Evolutionary conservation across 2,329 filamentous ascomycete genomes (phyloP), one percentile per base, ranked within the genome.

Genomic region (Hymenoscyphus occultus): DNA sequence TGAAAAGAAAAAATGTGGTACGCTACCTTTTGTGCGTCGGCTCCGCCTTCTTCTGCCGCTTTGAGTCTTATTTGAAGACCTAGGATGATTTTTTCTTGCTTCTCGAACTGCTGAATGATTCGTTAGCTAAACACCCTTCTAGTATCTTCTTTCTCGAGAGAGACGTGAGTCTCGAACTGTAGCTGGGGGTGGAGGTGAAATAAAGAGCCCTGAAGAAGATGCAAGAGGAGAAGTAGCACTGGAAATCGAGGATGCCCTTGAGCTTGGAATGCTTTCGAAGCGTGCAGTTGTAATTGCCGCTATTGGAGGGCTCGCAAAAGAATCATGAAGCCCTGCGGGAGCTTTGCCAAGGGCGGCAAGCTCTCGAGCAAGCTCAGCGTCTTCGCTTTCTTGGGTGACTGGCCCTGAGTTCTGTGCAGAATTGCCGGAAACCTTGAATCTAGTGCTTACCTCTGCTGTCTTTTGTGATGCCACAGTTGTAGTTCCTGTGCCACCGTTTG

Each of bases 371-470:
- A 56, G 56, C 56, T 58, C 31, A 16, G 39, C 32, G 32, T 59
- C 56, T 13, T 19, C 19, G 19, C 35, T 10, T 28, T 32, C 56
- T 54, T 54, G 48, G 19, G 19, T 12, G 48, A 54, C 48, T 54
- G 48, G 61, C 35, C 39, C 10, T 10, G 54, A 60, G 6, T 22
- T 13, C 58, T 51, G 60, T 63, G 56, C 64, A 16, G 40, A 22
- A 45, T 31, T 48, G 28, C 60, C 48, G 56, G 54, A 39, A 63
- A 59, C 31, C 56, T 42, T 45, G 22, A 40, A 60, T 48, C 62
- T 40, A 40, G 54, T 57, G 62, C 84, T 83, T 76, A 87, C 86
- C 82, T 87, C 82, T 69, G 84, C 84, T 72, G 85, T 78, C 74
- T 85, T 80, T 74, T 70, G 64, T n/a, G 28, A 56, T 54, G 39